Conservation (phyloP, 2,329 filamentous ascomycete species). For the Magnaporthiopsis rhizophila region DNA sequence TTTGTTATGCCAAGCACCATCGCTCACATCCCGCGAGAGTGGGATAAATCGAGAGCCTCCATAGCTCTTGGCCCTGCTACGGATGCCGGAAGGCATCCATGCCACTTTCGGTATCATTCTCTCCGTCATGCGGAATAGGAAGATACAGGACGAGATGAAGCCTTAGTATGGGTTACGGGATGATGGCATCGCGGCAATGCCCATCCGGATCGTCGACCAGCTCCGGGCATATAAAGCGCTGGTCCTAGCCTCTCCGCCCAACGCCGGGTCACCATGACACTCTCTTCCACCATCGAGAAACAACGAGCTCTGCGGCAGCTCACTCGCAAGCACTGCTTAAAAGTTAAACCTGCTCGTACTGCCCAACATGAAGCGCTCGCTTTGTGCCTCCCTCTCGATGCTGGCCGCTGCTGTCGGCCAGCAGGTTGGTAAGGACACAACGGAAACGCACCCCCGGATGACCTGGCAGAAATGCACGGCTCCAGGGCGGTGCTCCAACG, state of each 20-base stretch:
- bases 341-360: not conserved
- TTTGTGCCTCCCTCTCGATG: constrained; percentile 30
- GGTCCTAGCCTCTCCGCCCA: not conserved
- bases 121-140: not conserved
- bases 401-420: constrained; percentile 36
- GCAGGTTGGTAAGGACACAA: constrained; percentile 34
- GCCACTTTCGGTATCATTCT: not conserved
- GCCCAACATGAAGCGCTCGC: constrained; percentile 7
- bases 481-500: constrained; percentile 36
- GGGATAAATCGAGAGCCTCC: not conserved
- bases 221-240: not conserved
- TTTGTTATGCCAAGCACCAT: not conserved
- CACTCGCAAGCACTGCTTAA: not conserved
- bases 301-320: not conserved
- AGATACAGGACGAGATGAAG: not conserved
- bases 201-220: too few relatives aligned
- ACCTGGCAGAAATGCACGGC: constrained; percentile 43
- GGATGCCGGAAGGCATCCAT: not conserved
- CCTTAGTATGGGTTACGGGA: too few relatives aligned
- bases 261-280: too few relatives aligned
- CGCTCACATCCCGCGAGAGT: too few relatives aligned
- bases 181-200: not conserved
- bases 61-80: not conserved
- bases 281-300: not conserved
- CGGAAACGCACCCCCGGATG: constrained; percentile 43